Evolutionary conservation across 108 stramenopile species (phyloP).

Genomic region (Nitzschia palea): DNA sequence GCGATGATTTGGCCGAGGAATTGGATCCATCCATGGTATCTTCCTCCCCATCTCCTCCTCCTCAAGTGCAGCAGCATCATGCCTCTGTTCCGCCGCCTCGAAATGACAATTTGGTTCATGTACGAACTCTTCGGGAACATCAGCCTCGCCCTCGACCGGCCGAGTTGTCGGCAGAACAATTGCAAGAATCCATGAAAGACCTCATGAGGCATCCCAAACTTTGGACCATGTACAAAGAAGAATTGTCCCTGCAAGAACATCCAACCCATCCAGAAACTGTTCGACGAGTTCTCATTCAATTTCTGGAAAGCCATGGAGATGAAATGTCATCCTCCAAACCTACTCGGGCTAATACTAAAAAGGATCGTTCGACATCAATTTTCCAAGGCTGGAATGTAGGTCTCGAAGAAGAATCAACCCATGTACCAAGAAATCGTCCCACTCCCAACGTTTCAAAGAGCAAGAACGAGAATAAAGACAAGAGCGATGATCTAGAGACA

Average conservation of each 20-base stretch:
- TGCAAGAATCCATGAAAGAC: constrained; percentile 14
- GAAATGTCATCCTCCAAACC: background rate
- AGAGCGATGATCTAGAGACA: background rate
- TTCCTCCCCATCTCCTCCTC: background rate
- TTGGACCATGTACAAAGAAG: constrained; percentile 16
- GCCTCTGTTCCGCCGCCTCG: background rate
- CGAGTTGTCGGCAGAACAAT: background rate
- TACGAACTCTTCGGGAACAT: constrained; percentile 6
- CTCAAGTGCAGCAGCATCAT: background rate
- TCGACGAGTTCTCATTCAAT: constrained; percentile 2
- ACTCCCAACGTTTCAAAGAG: background rate
- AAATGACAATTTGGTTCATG: background rate
- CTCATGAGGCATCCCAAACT: constrained; percentile 14
- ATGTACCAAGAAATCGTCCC: background rate
- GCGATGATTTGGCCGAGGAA: constrained; percentile 21
- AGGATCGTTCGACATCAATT: background rate
- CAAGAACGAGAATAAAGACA: background rate
- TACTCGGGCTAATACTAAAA: background rate
- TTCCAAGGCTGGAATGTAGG: constrained; percentile 6
- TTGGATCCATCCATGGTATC: background rate
- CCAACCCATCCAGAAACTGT: constrained; percentile 21
- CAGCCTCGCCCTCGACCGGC: background rate
- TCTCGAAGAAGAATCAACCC: constrained; percentile 10
- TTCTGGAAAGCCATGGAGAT: constrained; percentile 6
- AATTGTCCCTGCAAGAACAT: background rate